phyloP scores from a whole-genome alignment of 106 monocot species.

The Acorus calamus region DNA sequence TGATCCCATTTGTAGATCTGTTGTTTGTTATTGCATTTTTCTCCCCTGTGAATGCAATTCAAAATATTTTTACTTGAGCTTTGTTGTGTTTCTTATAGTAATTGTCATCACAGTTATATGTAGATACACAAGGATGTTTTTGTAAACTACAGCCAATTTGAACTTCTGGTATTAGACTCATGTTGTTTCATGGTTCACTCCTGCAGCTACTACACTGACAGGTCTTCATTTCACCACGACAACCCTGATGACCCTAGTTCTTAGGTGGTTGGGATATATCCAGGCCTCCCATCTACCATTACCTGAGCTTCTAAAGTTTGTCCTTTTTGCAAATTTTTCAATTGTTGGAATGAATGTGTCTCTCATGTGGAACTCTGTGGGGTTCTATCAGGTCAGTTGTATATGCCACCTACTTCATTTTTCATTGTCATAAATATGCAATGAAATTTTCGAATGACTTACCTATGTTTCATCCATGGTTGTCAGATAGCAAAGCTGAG shows the following conservation, averaged over 20 bases:
- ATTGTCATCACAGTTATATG: too few species aligned
- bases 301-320: conserved; percentile 53
- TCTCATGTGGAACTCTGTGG: conserved; percentile 47
- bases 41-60: too few species aligned
- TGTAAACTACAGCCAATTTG: too few species aligned
- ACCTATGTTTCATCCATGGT: background rate
- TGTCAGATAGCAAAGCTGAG: conserved; percentile 70
- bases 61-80: too few species aligned
- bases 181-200: too few species aligned
- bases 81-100: too few species aligned
- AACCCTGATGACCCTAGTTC: conserved; percentile 38
- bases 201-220: conserved; percentile 61
- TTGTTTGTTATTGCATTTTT: too few species aligned
- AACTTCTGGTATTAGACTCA: too few species aligned
- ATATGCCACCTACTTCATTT: too few species aligned
- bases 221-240: conserved; percentile 62
- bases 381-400: conserved; percentile 48
- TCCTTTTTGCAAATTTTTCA: conserved; percentile 55
- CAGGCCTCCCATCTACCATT: conserved; percentile 49
- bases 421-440: background rate
- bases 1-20: too few species aligned
- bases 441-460: background rate
- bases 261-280: conserved; percentile 47
- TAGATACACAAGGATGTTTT: too few species aligned
- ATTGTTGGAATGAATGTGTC: conserved; percentile 51